Evolutionary conservation across 1,284 basidiomycete species (phyloP), one percentile per base, ranked within the genome.

Genomic region (Ceratobasidium sp.): DNA sequence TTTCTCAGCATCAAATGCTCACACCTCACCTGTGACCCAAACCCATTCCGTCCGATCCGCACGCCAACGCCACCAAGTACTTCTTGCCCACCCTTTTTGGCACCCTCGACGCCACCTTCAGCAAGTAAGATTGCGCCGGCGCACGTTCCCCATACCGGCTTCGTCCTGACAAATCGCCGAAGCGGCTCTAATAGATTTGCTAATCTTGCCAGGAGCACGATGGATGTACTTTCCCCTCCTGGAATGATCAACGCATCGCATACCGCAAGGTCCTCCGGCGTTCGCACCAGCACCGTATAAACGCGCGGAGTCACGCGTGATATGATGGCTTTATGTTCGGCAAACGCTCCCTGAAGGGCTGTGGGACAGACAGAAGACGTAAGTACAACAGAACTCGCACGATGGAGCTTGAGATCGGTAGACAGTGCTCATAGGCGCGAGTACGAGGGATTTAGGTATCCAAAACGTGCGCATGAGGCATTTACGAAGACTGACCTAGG

Each of bases 191-290:
- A 82, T 54, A 99, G 86, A 0, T 93, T 93, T 0, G 91, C 88
- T 0, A 94, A 86, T 53, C 89, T 88, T 1, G 94, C 92, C 1
- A 98, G 87, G 34, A 98, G 85, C 0, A 93, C 92, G 77, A 98
- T 98, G 0, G 96, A 95, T 1, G 97, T 98, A 0, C 94, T 96
- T 84, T 98, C 95, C 89, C 94, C 95, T 19, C 94, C 95, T 13
- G 97, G 97, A 75, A 99, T 93, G 78, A 99, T 90, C 71, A 98
- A 85, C 1, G 91, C 96, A 79, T 94, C 88, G 81, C 96, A 98
- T 76, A 80, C 82, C 34, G 83, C 84, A 19, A 98, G 88, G 77
- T 98, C 94, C 51, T 89, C 88, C 3, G 87, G 84, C 1, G 89
- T 93, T 59, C 93, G 91, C 34, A 98, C 92, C 14, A 91, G 87